phyloP scores from a whole-genome alignment of 2,329 filamentous ascomycete genomes.

The Colletotrichum sp. region DNA sequence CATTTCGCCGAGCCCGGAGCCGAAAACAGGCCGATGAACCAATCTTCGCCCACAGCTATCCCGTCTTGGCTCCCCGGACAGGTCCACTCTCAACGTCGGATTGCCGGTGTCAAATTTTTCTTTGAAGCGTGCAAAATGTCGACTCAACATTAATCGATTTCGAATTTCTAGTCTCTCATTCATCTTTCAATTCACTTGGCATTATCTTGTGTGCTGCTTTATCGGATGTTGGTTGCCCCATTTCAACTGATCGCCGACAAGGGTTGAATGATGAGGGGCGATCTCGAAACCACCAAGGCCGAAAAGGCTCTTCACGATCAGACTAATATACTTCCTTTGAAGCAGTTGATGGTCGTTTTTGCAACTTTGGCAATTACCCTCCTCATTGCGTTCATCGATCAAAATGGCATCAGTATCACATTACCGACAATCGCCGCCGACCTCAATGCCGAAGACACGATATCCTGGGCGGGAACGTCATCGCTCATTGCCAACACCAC shows the following conservation, averaged over 20 bases:
- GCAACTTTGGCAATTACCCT: slow-evolving; percentile 55
- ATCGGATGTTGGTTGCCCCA: background rate
- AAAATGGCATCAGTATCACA: slow-evolving; percentile 58
- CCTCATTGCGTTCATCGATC: slow-evolving; percentile 61
- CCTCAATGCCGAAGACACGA: slow-evolving; percentile 51
- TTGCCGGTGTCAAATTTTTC: background rate
- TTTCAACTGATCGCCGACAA: background rate
- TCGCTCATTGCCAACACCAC: slow-evolving; percentile 62
- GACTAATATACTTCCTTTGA: slow-evolving; percentile 59
- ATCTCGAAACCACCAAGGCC: slow-evolving; percentile 27
- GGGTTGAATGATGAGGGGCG: background rate
- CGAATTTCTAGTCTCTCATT: background rate
- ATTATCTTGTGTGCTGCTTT: background rate
- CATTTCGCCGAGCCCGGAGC: slow-evolving; percentile 4
- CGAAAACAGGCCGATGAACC: background rate
- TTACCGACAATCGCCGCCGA: slow-evolving; percentile 57
- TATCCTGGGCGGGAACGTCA: slow-evolving; percentile 60
- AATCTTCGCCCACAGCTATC: slow-evolving; percentile 4
- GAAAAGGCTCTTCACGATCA: slow-evolving; percentile 58
- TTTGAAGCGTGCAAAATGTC: background rate
- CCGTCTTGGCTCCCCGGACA: background rate
- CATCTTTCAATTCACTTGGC: background rate
- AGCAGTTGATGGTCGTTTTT: slow-evolving; percentile 56
- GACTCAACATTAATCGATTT: background rate
- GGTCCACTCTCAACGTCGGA: background rate